These are phyloP conservation scores for Juglanconis oblonga DNA, from an alignment of 2,329 filamentous ascomycete species.

Conservation along the genomic window DNA sequence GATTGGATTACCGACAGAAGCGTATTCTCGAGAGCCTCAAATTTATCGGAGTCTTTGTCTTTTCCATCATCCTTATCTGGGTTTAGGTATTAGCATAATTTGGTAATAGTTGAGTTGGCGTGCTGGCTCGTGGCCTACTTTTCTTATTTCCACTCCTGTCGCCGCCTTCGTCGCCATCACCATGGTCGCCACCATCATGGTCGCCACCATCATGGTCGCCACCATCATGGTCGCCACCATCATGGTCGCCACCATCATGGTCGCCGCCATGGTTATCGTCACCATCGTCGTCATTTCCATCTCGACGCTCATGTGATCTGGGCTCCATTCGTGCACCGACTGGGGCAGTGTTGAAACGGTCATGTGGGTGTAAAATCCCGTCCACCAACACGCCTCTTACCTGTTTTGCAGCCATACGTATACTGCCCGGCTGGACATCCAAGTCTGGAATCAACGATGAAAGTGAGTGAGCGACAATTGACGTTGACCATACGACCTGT, in stretches of 20 bases:
- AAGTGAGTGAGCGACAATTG: too few relatives aligned
- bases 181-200: too few relatives aligned
- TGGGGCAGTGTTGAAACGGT: background rate
- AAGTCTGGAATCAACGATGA: too few relatives aligned
- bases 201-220: background rate
- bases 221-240: too few relatives aligned
- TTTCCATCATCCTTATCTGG: background rate
- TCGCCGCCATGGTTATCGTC: background rate
- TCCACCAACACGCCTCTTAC: background rate
- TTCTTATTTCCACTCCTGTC: background rate
- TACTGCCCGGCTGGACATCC: too few relatives aligned
- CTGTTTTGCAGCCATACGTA: too few relatives aligned
- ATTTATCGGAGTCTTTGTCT: background rate
- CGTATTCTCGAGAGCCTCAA: background rate
- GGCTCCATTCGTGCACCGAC: background rate
- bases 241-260: too few relatives aligned
- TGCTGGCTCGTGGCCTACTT: background rate
- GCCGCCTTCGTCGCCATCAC: background rate
- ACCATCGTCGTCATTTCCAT: background rate
- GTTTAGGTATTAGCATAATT: background rate
- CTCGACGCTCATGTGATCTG: background rate
- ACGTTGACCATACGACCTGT: too few relatives aligned
- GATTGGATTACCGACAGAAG: background rate
- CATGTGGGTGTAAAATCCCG: background rate
- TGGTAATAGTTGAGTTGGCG: background rate